Evolutionary conservation across 2,329 filamentous ascomycete species (phyloP).

Genomic region (Exophiala bonariae): DNA sequence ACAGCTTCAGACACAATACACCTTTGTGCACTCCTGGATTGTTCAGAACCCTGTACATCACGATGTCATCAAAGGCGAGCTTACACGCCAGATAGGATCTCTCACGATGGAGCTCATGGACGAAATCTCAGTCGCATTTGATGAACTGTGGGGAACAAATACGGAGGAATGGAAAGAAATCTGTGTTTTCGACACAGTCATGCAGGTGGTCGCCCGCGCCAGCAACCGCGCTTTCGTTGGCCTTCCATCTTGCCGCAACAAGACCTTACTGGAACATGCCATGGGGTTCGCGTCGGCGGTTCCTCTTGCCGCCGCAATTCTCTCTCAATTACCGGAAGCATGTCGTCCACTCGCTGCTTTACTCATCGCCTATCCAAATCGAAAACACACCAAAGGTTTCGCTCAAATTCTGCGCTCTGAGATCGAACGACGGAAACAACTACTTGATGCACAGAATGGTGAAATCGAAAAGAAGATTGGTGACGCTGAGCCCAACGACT

Average conservation of each 20-base stretch:
- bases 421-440: constrained; percentile 51
- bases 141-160: constrained; percentile 39
- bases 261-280: constrained; percentile 48
- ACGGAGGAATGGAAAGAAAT: constrained; percentile 38
- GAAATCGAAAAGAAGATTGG: constrained; percentile 42
- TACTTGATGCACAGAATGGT: constrained; percentile 45
- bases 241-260: constrained; percentile 37
- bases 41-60: constrained; percentile 42
- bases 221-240: constrained; percentile 50
- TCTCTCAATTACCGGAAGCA: constrained; percentile 49
- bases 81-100: constrained; percentile 40
- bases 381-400: constrained; percentile 48
- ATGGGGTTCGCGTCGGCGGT: constrained; percentile 53
- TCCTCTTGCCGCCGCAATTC: constrained; percentile 45
- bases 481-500: constrained; percentile 53
- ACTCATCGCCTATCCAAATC: constrained; percentile 47
- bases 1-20: constrained; percentile 38
- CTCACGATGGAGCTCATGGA: constrained; percentile 40
- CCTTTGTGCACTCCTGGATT: constrained; percentile 37
- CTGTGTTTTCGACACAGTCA: constrained; percentile 37
- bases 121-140: constrained; percentile 36
- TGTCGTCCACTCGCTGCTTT: constrained; percentile 53
- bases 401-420: constrained; percentile 46
- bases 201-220: constrained; percentile 40
- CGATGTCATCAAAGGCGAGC: constrained; percentile 41